Conservation (phyloP, 2,329 filamentous ascomycete genomes). For the Beauveria bassiana region DNA sequence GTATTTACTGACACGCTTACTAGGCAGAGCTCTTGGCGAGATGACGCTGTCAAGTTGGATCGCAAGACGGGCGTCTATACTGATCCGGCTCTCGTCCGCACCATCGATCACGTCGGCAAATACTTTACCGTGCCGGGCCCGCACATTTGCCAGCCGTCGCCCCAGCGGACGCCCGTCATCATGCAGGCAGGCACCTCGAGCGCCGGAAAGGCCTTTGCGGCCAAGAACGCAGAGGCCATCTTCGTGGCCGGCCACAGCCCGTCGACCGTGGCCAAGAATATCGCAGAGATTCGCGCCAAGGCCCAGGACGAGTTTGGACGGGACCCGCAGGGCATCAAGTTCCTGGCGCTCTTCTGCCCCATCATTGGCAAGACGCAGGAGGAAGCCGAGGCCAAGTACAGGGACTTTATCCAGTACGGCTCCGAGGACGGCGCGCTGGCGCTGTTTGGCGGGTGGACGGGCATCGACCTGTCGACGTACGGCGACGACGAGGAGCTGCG, state of each 20-base stretch:
- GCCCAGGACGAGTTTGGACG: slow-evolving; percentile 42
- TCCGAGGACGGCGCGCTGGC: slow-evolving; percentile 55
- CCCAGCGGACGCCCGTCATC: slow-evolving; percentile 56
- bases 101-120: slow-evolving; percentile 56
- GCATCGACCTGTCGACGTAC: slow-evolving; percentile 54
- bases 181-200: slow-evolving; percentile 57
- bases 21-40: slow-evolving; percentile 45
- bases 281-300: slow-evolving; percentile 47
- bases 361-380: slow-evolving; percentile 53
- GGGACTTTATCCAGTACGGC: slow-evolving; percentile 46
- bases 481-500: slow-evolving; percentile 56
- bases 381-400: slow-evolving; percentile 43
- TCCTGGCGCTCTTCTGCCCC: slow-evolving; percentile 50
- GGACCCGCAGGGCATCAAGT: slow-evolving; percentile 49
- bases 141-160: slow-evolving; percentile 53
- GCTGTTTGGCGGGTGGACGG: slow-evolving; percentile 60
- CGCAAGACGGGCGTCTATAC: slow-evolving; percentile 41
- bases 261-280: slow-evolving; percentile 43
- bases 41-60: slow-evolving; percentile 52
- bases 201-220: slow-evolving; percentile 52
- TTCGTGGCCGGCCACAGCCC: slow-evolving; percentile 54
- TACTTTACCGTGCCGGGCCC: slow-evolving; percentile 52
- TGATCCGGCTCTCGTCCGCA: slow-evolving; percentile 39
- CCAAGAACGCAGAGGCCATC: slow-evolving; percentile 57
- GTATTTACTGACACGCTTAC: not conserved